Evolutionary conservation across 805 yeast species (phyloP), one percentile per base, ranked within the genome.

Genomic region (Barnettozyma sp.): DNA sequence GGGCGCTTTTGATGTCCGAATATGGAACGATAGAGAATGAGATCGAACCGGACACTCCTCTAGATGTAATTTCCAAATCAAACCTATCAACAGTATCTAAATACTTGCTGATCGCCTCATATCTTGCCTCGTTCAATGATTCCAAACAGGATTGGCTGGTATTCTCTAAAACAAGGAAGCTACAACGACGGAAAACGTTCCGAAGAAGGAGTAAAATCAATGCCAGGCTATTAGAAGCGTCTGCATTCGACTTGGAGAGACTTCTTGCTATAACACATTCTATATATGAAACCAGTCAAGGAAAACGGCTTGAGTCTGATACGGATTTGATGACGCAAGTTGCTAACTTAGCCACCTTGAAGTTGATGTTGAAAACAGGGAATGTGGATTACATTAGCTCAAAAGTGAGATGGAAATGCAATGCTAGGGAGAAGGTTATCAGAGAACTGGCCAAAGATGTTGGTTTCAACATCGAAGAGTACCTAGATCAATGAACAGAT

Each of bases 251-350:
- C 23, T 54, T 86, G 30, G 96, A 88, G 54, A 66, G 97, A 39
- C 52, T 85, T 53, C 59, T 83, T 40, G 94, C 96, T 0, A 83
- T 88, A 17, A 65, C 82, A 24, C 80, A 81, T 28, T 78, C 94
- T 0, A 74, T 87, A 11, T 75, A 73, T 49, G 70, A 65, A 16
- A 67, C 47, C 47, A 68, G 52, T 18, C 56, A 45, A 50, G 67
- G 50, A 10, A 54, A 26, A 48, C 61, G 39, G 6, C 30, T 62
- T 7, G 28, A 41, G 1, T 46, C 60, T 21, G 55, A 59, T 34
- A 55, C 65, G 10, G 66, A 60, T 34, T 43, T 65, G 7, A 54
- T 59, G 48, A 57, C 62, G 29, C 58, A 51, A 22, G 44, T 53
- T 6, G 50, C 55, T 2, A 64, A 63, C 35, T 32, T 66, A 7